Evolutionary conservation across 2,329 filamentous ascomycete genomes (phyloP).

Genomic region (Grosmannia serpens): DNA sequence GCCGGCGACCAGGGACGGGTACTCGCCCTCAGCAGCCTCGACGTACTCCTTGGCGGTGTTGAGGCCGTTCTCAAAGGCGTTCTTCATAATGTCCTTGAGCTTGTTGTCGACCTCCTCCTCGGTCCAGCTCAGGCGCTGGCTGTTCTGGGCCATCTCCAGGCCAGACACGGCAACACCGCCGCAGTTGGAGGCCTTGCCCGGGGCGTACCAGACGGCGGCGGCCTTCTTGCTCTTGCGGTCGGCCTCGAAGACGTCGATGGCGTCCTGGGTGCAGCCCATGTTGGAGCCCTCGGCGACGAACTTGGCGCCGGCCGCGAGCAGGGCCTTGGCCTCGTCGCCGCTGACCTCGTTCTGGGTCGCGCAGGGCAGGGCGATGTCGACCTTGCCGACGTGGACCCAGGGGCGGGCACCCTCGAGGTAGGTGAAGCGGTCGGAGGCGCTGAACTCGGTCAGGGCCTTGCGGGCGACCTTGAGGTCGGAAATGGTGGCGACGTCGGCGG

Average conservation of each 20-base stretch:
- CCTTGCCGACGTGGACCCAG: slow-evolving; percentile 79
- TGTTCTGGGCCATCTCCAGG: slow-evolving; percentile 99
- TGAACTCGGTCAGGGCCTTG: slow-evolving; percentile 66
- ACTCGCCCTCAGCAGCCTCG: slow-evolving; percentile 63
- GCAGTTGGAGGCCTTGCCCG: slow-evolving; percentile 93
- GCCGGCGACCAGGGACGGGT: slow-evolving; percentile 82
- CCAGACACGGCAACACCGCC: slow-evolving; percentile 96
- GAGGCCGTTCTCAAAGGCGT: slow-evolving; percentile 81
- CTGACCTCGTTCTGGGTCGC: slow-evolving; percentile 98
- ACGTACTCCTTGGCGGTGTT: slow-evolving; percentile 86
- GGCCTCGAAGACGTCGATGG: slow-evolving; percentile 85
- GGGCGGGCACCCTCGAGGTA: slow-evolving; percentile 82
- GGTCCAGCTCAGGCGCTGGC: slow-evolving; percentile 73
- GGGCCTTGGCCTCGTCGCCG: slow-evolving; percentile 74
- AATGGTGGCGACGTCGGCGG: slow-evolving; percentile 69
- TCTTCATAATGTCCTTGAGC: slow-evolving; percentile 91
- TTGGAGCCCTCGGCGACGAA: slow-evolving; percentile 96
- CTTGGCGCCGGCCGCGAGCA: slow-evolving; percentile 64
- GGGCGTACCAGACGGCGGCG: slow-evolving; percentile 80
- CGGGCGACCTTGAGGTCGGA: slow-evolving; percentile 78
- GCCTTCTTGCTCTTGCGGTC: slow-evolving; percentile 58
- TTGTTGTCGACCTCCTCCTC: slow-evolving; percentile 80
- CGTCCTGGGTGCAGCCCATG: slow-evolving; percentile 96
- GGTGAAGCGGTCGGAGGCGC: slow-evolving; percentile 56
- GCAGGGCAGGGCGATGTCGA: slow-evolving; percentile 84